A percentile compares a stretch with the other conserved stretches of the same genome.
Conservation (phyloP, 2,329 filamentous ascomycete genomes). For the Mollisiaceae sp. region DNA sequence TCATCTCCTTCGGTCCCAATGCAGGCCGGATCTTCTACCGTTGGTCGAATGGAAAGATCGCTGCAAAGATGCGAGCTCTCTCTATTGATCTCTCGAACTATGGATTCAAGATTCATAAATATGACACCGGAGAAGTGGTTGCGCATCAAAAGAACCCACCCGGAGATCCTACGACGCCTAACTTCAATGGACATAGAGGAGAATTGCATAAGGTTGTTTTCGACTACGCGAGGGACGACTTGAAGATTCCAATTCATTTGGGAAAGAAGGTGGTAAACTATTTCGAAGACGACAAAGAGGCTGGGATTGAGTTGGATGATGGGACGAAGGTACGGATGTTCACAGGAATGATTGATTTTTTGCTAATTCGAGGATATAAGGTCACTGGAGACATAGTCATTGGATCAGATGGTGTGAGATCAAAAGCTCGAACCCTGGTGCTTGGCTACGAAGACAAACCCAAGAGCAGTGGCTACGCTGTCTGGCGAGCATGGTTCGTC, state of each 20-base stretch:
- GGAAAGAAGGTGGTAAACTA: constrained; percentile 56
- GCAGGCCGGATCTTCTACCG: constrained; percentile 61
- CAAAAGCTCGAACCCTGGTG: constrained; percentile 56
- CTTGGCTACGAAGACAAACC: constrained; percentile 57
- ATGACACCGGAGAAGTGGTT: constrained; percentile 42
- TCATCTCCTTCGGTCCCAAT: constrained; percentile 61
- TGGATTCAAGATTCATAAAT: constrained; percentile 54
- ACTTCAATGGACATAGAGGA: constrained; percentile 56
- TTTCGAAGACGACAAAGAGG: constrained; percentile 52
- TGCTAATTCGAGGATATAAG: constrained; percentile 24
- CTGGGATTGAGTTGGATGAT: constrained; percentile 52
- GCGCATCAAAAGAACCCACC: constrained; percentile 50
- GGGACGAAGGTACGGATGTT: constrained; percentile 23
- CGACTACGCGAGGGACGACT: constrained; percentile 51
- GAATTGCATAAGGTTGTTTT: constrained; percentile 60
- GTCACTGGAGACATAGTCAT: constrained; percentile 55
- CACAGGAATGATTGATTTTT: neutral
- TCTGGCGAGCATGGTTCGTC: constrained; percentile 55
- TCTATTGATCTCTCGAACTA: constrained; percentile 43
- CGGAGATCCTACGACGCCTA: constrained; percentile 22
- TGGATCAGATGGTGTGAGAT: constrained; percentile 60
- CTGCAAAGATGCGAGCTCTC: constrained; percentile 34
- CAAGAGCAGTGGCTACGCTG: constrained; percentile 55
- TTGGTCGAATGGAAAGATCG: constrained; percentile 54
- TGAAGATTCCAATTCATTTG: constrained; percentile 59